Evolutionary conservation across 2,329 filamentous ascomycete species (phyloP), one percentile per base, ranked within the genome.

Genomic region (Epicoccum nigrum): DNA sequence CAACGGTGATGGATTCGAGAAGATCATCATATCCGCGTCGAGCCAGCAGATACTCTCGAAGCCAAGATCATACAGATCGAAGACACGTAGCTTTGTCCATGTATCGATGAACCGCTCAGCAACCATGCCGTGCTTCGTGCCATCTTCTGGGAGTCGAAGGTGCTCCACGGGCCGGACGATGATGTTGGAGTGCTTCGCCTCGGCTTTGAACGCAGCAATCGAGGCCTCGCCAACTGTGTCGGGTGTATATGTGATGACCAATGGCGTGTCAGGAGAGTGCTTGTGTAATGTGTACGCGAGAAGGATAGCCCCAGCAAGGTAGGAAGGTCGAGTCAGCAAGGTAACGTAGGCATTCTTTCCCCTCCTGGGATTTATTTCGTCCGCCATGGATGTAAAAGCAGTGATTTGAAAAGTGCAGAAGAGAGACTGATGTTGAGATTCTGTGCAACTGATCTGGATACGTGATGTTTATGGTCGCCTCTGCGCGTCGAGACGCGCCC

Each of bases 81-180:
- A 82, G 17, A 81, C 79, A n/a, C 78, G 76, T 3, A 83, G 71
- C 58, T 83, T 82, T 2, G 80, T 82, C 77, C 79, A 82, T 3
- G 80, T 83, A 56, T 83, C 80, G 49, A 72, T 73, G 65, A 82
- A 82, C 17, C 80, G 75, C 50, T 80, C 75, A 1, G 80, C 79
- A 25, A 83, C 79, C 50, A 75, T 70, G 32, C 73, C 70, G 41
- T 72, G 63, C 19, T 58, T 56, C 0, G 59, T 60, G 12, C 59
- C 60, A 51, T 62, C 55, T 15, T 60, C 58, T 0, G 71, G 64
- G 17, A 78, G 73, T 4, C 75, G 65, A 1, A 83, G 65, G 16
- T 75, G 71, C 13, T 75, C 63, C 40, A 79, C 73, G 13, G 70
- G 58, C 13, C 70, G 66, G 4, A 77, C 59, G 25, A 75, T 67